phyloP scores from a whole-genome alignment of 2,329 filamentous ascomycete species.

The Didymellaceae sp. region DNA sequence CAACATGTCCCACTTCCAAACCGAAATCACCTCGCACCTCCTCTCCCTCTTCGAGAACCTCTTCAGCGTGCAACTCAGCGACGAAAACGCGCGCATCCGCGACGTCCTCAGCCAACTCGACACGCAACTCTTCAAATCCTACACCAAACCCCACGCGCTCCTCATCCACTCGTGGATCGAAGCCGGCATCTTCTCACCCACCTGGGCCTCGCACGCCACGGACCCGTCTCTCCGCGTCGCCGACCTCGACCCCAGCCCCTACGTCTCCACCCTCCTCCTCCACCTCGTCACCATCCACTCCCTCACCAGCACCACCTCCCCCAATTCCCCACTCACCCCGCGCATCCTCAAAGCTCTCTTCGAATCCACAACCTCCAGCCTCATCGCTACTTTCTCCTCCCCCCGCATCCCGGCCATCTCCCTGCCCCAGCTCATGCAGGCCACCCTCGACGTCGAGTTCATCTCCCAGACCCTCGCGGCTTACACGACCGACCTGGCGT shows the following conservation, averaged over 20 bases:
- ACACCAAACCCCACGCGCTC: slow-evolving; percentile 70
- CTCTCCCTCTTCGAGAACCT: slow-evolving; percentile 91
- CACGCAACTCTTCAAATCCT: slow-evolving; percentile 86
- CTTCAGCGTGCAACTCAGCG: slow-evolving; percentile 92
- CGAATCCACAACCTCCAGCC: slow-evolving; percentile 77
- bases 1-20: slow-evolving; percentile 84
- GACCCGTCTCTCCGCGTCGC: slow-evolving; percentile 22
- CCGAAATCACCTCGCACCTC: slow-evolving; percentile 83
- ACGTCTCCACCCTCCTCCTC: slow-evolving; percentile 87
- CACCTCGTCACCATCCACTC: slow-evolving; percentile 89
- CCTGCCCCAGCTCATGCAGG: slow-evolving; percentile 88
- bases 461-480: slow-evolving; percentile 90
- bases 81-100: slow-evolving; percentile 89
- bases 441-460: slow-evolving; percentile 96
- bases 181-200: slow-evolving; percentile 71
- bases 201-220: slow-evolving; percentile 64
- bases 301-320: slow-evolving; percentile 64
- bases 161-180: slow-evolving; percentile 72
- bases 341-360: slow-evolving; percentile 87
- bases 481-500: slow-evolving; percentile 84
- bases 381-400: slow-evolving; percentile 76
- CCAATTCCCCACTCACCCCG: slow-evolving; percentile 68
- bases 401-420: slow-evolving; percentile 68
- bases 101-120: slow-evolving; percentile 93
- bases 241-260: slow-evolving; percentile 80